These are phyloP conservation scores for Phaeosphaeria sp. DNA, from an alignment of 2,329 filamentous ascomycete genomes.

Conservation along the genomic window DNA sequence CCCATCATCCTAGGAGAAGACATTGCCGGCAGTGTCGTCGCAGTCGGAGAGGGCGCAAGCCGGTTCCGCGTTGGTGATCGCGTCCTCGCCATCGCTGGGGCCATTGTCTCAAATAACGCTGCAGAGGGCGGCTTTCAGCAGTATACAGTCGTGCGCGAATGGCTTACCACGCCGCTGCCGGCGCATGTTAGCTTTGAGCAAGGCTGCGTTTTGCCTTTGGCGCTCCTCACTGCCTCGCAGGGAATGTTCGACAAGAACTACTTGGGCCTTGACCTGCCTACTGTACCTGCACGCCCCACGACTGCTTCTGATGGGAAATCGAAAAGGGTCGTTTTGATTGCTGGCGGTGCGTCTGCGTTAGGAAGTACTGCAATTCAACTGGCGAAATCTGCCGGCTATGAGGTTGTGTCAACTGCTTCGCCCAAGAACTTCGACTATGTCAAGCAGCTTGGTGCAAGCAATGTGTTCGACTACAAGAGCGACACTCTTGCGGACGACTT, in stretches of 20 bases:
- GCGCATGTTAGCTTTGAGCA: constrained; percentile 40
- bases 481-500: constrained; percentile 35
- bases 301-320: constrained; percentile 33
- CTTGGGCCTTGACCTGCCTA: constrained; percentile 13
- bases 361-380: constrained; percentile 58
- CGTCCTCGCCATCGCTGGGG: constrained; percentile 41
- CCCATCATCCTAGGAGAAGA: constrained; percentile 44
- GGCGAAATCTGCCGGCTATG: constrained; percentile 52
- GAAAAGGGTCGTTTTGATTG: constrained; percentile 46
- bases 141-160: constrained; percentile 57
- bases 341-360: constrained; percentile 56
- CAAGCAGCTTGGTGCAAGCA: constrained; percentile 53
- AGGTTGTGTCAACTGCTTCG: constrained; percentile 55
- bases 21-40: constrained; percentile 52
- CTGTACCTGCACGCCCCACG: constrained; percentile 48
- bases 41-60: constrained; percentile 49
- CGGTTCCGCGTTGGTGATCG: constrained; percentile 52
- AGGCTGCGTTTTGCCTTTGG: constrained; percentile 44
- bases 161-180: constrained; percentile 55
- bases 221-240: constrained; percentile 17
- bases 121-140: constrained; percentile 50
- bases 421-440: constrained; percentile 55
- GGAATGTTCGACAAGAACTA: constrained; percentile 19
- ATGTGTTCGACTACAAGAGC: constrained; percentile 58
- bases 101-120: constrained; percentile 31